Conservation (phyloP, 1,284 basidiomycete genomes). For the Fomitopsis palustris region DNA sequence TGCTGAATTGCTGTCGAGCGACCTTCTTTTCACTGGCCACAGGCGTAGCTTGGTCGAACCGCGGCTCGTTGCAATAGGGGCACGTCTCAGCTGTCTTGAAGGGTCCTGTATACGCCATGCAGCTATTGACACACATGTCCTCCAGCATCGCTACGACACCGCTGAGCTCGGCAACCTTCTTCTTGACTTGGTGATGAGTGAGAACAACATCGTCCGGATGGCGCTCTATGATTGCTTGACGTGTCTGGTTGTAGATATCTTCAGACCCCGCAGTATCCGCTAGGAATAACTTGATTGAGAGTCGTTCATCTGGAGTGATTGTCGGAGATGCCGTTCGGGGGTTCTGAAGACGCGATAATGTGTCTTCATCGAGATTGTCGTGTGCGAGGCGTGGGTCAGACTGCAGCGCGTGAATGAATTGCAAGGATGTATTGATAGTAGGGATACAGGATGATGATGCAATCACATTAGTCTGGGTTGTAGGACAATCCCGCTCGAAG, state of each 20-base stretch:
- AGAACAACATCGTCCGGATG: constrained; percentile 21
- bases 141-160: constrained; percentile 26
- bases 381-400: neutral
- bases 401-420: neutral
- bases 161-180: constrained; percentile 18
- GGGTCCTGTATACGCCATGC: constrained; percentile 33
- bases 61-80: constrained; percentile 7
- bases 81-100: constrained; percentile 21
- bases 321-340: neutral
- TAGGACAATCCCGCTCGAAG: too few relatives aligned
- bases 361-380: neutral
- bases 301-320: neutral
- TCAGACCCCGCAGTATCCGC: constrained; percentile 23
- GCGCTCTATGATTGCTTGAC: constrained; percentile 12
- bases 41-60: neutral
- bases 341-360: neutral
- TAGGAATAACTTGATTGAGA: constrained; percentile 15
- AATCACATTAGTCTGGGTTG: too few relatives aligned
- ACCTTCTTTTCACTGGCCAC: constrained; percentile 12
- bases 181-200: constrained; percentile 21
- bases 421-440: neutral
- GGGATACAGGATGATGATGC: neutral
- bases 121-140: constrained; percentile 35
- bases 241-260: constrained; percentile 18
- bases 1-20: constrained; percentile 19